Evolutionary conservation across 2,329 filamentous ascomycete genomes (phyloP), one percentile per base, ranked within the genome.

Genomic region (Scedosporium apiospermum): DNA sequence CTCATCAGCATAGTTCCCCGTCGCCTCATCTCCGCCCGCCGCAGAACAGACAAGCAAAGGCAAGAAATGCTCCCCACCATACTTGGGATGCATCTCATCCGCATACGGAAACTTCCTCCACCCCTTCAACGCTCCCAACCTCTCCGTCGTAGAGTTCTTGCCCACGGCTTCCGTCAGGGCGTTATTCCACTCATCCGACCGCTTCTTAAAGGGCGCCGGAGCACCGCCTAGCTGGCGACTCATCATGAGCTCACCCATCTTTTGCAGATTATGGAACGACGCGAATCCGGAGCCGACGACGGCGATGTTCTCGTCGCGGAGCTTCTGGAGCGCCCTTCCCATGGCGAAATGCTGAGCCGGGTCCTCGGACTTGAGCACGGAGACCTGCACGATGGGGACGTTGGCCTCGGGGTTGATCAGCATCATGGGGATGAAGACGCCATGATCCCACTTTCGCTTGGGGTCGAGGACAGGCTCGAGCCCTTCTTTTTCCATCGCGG

Each of bases 261-360:
- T 67, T 26, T 74, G 71, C 7, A 85, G 67, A 68, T 85, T 85
- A 69, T 86, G 83, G 63, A 85, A 75, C 2, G 79, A 81, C 1
- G 83, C 82, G 66, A 85, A 85, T 26, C 83, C 83, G 0, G 81
- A 84, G n/a, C 83, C 83, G 49, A 86, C 67, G 62, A 86, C 77
- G 66, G 83, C 83, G n/a, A 86, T 74, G 70, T 82, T 82, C 30
- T 77, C 72, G 44, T 74, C 72, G 14, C 83, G 80, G 58, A 86
- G 78, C 7, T 68, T 67, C 12, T 71, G 69, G 10, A 86, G 77
- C 1, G 83, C 83, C 23, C 73, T 75, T 38, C 83, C 83, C 73
- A 85, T 79, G 55, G 75, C 75, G 63, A 80, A 75, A 69, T 84
- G 82, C 26, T 70, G 64, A 1, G 71, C 70, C 0, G 82, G 75